Evolutionary conservation across 495 filamentous ascomycete species (phyloP), one percentile per base, ranked within the genome.

Genomic region (Penicillium malachiteum): DNA sequence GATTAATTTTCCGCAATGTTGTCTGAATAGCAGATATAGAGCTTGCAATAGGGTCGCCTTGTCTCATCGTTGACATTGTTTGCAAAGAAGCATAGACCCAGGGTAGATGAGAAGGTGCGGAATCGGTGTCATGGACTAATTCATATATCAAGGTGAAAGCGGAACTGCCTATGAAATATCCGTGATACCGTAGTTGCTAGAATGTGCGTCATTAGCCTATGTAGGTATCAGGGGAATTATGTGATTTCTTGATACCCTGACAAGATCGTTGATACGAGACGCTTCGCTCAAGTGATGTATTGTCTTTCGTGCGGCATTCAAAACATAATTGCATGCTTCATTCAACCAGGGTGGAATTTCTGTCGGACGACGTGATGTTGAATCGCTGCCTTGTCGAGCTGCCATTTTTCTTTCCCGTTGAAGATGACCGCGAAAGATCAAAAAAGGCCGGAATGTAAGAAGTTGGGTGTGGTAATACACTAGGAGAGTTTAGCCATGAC

Each of bases 391-490:
- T 2, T 59, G 56, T 13, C 56, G 52, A 1, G 57, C 52, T 17
- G 62, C 42, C 13, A 57, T 9, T 47, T 68, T 65, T 50, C 59
- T 65, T 34, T 70, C 67, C 7, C 69, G 64, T 13, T 63, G 71
- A 70, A 69, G 72, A 39, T 73, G 68, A 3, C 72, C 75, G 1
- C 75, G 68, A 45, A 78, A 76, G 8, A 78, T 76, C 17, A 78
- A 46, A 52, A 78, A 78, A 7, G 74, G 76, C 0, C 76, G 69
- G 49, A 73, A 77, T 1, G 76, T 78, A 2, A 78, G 59, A 10
- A 77, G 68, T 7, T 75, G 55, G 1, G 64, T 71, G 39, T 71
- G 71, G 37, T 77, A 73, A 38, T 77, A 78, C 3, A 76, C 76
- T 78, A 14, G 16, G 14, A n/a, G 14, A 4, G 12, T 3, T 62